Conservation (phyloP, 495 filamentous ascomycete genomes). For the Lasiosphaeris hirsuta region DNA sequence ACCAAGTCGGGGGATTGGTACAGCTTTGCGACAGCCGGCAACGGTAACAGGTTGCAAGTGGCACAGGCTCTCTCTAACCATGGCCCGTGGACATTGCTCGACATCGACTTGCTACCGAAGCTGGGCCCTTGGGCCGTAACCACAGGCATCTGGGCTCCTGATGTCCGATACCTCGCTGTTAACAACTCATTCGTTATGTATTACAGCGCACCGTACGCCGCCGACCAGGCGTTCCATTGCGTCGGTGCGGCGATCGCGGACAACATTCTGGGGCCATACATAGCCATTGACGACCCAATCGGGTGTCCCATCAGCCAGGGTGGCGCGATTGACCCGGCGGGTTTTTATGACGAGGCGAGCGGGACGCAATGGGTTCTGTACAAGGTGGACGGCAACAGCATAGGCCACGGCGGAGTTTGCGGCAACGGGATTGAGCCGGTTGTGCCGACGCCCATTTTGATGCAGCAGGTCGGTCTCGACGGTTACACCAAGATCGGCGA, state of each 20-base stretch:
- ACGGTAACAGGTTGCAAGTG: no score
- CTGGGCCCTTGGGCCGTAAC: slow-evolving; percentile 30
- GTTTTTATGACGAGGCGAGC: slow-evolving; percentile 47
- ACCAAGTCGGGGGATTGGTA: no score
- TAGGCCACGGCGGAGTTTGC: slow-evolving; percentile 56
- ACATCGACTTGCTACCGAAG: slow-evolving; percentile 26
- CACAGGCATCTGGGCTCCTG: slow-evolving; percentile 49
- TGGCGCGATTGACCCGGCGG: slow-evolving; percentile 58
- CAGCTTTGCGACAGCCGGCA: no score
- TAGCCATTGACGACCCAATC: slow-evolving; percentile 39
- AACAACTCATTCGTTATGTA: slow-evolving; percentile 59
- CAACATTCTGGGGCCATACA: slow-evolving; percentile 50
- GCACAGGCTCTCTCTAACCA: no score
- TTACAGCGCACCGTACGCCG: slow-evolving; percentile 49
- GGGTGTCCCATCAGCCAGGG: slow-evolving; percentile 50
- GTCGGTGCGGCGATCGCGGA: slow-evolving; percentile 50
- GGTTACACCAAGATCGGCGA: no score
- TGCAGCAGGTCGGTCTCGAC: no score
- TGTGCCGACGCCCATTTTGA: no score
- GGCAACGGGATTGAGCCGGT: slow-evolving; percentile 50
- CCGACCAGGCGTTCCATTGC: slow-evolving; percentile 45
- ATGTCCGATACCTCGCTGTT: slow-evolving; percentile 34
- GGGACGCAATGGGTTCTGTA: slow-evolving; percentile 57
- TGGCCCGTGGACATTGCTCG: slow-evolving; percentile 31
- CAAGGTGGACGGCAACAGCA: slow-evolving; percentile 61